These are phyloP conservation scores for Nematodospora anomalae DNA, from an alignment of 1,139 yeast species.

Conservation along the genomic window DNA sequence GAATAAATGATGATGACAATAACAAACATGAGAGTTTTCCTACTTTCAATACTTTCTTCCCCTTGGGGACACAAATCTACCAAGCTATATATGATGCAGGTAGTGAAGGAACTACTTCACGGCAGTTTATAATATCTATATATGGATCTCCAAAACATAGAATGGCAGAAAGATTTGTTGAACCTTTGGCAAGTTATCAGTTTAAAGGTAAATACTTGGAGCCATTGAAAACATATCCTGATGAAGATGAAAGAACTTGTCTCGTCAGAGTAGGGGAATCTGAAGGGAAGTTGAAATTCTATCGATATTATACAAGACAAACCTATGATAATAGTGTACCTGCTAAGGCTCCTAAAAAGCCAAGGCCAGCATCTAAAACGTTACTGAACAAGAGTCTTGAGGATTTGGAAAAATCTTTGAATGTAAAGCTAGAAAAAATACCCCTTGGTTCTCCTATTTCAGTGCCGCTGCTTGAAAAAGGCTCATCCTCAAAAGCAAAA, in stretches of 20 bases:
- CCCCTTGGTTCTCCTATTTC: conserved; percentile 20
- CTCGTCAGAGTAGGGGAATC: conserved; percentile 68
- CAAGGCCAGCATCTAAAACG: conserved; percentile 10
- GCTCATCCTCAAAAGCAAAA: conserved; percentile 10
- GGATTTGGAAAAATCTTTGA: conserved; percentile 23
- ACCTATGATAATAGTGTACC: conserved; percentile 6
- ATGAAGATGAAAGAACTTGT: conserved; percentile 25
- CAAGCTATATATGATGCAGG: conserved; percentile 43
- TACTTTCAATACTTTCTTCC: conserved; percentile 53
- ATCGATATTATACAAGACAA: conserved; percentile 52
- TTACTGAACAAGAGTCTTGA: conserved; percentile 6
- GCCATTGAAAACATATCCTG: conserved; percentile 23
- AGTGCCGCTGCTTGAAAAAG: conserved; percentile 16
- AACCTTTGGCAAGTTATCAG: conserved; percentile 38
- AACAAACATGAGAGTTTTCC: conserved; percentile 11
- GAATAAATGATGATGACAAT: conserved; percentile 14
- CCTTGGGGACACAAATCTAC: conserved; percentile 62
- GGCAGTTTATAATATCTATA: conserved; percentile 42
- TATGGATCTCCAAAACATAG: conserved; percentile 57
- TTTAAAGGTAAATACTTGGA: conserved; percentile 25
- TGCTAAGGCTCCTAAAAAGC: conserved; percentile 11
- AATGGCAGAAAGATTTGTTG: conserved; percentile 51
- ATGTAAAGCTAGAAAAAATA: conserved; percentile 25
- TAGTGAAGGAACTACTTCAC: conserved; percentile 54
- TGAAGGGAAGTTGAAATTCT: conserved; percentile 72